phyloP scores from a whole-genome alignment of 139 green algal genomes.

The Astrephomene gubernaculifera region DNA sequence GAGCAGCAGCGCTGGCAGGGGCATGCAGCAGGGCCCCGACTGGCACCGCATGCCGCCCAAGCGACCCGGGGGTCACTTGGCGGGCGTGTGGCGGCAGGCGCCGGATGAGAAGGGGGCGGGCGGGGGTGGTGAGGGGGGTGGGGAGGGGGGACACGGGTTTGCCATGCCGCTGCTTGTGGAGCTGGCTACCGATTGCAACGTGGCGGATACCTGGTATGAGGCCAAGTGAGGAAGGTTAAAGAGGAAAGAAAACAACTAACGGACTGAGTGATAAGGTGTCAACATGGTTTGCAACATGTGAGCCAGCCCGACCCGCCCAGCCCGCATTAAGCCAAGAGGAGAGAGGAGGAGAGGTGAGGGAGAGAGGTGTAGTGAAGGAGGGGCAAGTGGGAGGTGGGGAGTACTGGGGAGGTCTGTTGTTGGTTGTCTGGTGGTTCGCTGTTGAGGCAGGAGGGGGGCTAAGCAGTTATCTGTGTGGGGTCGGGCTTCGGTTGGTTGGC shows the following conservation, averaged over 20 bases:
- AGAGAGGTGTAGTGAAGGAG: too few species aligned
- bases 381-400: too few species aligned
- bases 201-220: constrained; percentile 95
- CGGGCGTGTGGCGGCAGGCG: constrained; percentile 5
- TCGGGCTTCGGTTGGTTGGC: too few species aligned
- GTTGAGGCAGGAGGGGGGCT: too few species aligned
- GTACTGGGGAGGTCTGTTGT: neutral
- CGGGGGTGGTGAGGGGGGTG: neutral
- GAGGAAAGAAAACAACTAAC: too few species aligned
- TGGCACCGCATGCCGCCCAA: neutral
- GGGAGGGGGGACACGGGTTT: constrained; percentile 32
- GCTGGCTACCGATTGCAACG: constrained; percentile 91
- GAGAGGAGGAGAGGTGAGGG: too few species aligned
- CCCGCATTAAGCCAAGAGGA: too few species aligned
- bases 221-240: constrained; percentile 82
- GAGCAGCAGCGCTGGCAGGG: neutral
- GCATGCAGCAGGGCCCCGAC: constrained; percentile 1
- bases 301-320: too few species aligned
- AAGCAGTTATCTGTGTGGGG: too few species aligned
- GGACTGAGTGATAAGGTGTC: too few species aligned
- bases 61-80: constrained; percentile 1
- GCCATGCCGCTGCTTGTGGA: constrained; percentile 83
- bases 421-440: too few species aligned
- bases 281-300: too few species aligned
- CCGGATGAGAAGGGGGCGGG: neutral